Conservation (phyloP, 202 grass and related monocot genomes). For the Panicum hallii region DNA sequence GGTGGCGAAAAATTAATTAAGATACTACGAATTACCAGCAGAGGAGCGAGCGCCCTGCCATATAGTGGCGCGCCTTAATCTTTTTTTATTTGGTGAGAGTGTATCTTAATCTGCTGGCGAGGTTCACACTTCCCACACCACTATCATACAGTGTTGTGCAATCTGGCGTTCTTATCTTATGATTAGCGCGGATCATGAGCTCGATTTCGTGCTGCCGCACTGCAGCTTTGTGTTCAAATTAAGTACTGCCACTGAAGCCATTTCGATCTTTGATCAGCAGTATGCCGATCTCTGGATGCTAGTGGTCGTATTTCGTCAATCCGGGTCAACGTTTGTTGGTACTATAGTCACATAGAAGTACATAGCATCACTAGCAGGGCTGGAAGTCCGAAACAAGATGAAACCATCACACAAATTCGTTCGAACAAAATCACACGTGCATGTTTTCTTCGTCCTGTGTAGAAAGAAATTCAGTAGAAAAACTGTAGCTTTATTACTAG, state of each 20-base stretch:
- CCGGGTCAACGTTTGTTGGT: background rate
- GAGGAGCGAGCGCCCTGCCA: background rate
- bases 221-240: background rate
- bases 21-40: background rate
- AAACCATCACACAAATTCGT: background rate
- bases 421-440: background rate
- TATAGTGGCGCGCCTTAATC: background rate
- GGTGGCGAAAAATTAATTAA: background rate
- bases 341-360: background rate
- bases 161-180: constrained; percentile 21
- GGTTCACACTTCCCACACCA: constrained; percentile 6
- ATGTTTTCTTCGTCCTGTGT: background rate
- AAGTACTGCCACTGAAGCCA: background rate
- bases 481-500: no score
- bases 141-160: background rate
- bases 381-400: background rate
- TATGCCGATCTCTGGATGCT: background rate
- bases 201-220: background rate
- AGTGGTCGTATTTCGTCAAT: background rate
- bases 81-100: no score
- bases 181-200: background rate
- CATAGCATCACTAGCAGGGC: background rate
- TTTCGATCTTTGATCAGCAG: background rate
- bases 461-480: background rate
- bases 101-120: background rate